These are phyloP conservation scores for Naganishia vaughanmartiniae DNA, from an alignment of 768 basidiomycete genomes.

Conservation along the genomic window DNA sequence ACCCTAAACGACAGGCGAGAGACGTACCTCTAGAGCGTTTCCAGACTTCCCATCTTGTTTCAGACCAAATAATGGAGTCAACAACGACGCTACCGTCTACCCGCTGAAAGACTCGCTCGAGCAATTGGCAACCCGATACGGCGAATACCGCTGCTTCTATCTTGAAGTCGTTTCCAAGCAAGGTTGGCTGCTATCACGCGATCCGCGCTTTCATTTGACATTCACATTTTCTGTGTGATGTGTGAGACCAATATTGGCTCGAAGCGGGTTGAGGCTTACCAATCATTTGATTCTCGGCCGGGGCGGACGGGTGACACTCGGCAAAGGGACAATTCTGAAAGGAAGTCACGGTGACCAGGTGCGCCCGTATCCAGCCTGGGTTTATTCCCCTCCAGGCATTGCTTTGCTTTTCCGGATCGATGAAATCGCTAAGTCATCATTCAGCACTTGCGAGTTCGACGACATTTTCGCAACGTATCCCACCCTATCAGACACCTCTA, in stretches of 20 bases:
- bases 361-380: neutral
- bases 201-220: conserved; percentile 11
- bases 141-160: neutral
- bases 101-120: too few species aligned
- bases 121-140: neutral
- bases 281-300: neutral
- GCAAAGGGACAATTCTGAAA: neutral
- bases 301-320: neutral
- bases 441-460: neutral
- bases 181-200: neutral
- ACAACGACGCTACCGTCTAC: too few species aligned
- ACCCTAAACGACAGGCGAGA: too few species aligned
- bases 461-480: neutral
- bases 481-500: neutral
- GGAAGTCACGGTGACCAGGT: neutral
- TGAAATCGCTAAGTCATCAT: neutral
- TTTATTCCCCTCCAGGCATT: neutral
- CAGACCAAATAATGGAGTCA: too few species aligned
- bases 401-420: neutral
- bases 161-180: neutral
- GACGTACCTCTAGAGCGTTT: too few species aligned
- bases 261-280: neutral
- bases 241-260: neutral
- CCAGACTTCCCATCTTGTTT: too few species aligned
- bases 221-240: neutral